A percentile compares a stretch with the other conserved stretches of the same genome.
Conservation (phyloP, 2,329 filamentous ascomycete species). For the Chrysoporthe cubensis region DNA sequence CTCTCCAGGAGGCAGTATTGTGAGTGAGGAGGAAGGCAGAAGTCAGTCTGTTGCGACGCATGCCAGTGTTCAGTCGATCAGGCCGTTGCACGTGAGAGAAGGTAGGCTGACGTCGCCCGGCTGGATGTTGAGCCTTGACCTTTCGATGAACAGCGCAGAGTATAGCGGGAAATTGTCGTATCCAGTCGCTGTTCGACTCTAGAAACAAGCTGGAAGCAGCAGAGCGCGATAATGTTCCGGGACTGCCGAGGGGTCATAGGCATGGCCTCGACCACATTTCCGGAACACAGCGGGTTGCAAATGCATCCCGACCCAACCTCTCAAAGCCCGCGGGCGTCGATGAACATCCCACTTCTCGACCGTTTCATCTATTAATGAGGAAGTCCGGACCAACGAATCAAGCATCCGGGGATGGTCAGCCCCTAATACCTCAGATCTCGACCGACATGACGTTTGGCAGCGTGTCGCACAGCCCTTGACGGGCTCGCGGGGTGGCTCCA, state of each 20-base stretch:
- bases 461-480: constrained; percentile 23
- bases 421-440: background rate
- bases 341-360: constrained; percentile 29
- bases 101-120: background rate
- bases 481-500: constrained; percentile 24
- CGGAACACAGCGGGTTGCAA: constrained; percentile 1
- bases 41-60: background rate
- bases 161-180: background rate
- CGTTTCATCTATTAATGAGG: constrained; percentile 12
- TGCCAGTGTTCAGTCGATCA: background rate
- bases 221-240: constrained; percentile 9
- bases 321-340: constrained; percentile 12
- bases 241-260: background rate
- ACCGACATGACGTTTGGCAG: constrained; percentile 7
- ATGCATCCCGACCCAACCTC: background rate
- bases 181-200: background rate
- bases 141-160: background rate
- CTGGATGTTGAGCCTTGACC: background rate
- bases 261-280: background rate
- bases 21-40: background rate
- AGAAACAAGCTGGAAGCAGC: background rate
- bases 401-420: constrained; percentile 26
- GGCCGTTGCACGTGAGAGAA: background rate
- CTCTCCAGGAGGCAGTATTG: no score
- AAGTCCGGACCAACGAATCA: constrained; percentile 20